Conservation (phyloP, 2,329 filamentous ascomycete genomes). For the Ophiostoma sp. region DNA sequence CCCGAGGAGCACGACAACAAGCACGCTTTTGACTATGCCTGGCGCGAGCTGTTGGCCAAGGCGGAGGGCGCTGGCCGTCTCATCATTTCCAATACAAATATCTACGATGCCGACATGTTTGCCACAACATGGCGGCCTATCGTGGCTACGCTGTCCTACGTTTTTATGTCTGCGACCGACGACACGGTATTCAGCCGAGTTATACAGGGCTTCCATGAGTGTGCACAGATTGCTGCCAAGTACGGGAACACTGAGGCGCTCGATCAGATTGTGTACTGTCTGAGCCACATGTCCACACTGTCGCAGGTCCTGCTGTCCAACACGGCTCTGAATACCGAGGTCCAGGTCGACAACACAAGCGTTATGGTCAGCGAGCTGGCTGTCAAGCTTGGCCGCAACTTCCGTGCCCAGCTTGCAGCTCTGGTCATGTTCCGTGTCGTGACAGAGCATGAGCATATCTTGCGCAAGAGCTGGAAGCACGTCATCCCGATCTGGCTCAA, state of each 20-base stretch:
- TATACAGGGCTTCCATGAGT: constrained; percentile 92
- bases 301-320: constrained; percentile 61
- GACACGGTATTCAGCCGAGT: constrained; percentile 91
- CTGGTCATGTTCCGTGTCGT: constrained; percentile 93
- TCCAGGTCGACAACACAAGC: constrained; percentile 74
- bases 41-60: constrained; percentile 89
- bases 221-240: constrained; percentile 81
- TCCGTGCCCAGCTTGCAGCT: constrained; percentile 87
- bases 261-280: constrained; percentile 85
- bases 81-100: constrained; percentile 78
- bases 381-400: constrained; percentile 89
- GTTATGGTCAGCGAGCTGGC: constrained; percentile 99
- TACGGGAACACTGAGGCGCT: constrained; percentile 80
- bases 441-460: constrained; percentile 72
- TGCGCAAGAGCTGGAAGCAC: constrained; percentile 73
- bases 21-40: constrained; percentile 93
- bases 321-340: constrained; percentile 88
- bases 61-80: constrained; percentile 69
- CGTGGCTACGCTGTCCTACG: constrained; percentile 89
- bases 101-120: constrained; percentile 98
- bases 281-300: constrained; percentile 85
- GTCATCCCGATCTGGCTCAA: constrained; percentile 91
- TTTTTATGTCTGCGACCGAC: constrained; percentile 98
- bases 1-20: constrained; percentile 97
- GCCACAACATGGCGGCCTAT: constrained; percentile 92